These are phyloP conservation scores for Tillandsia fasciculata DNA, from an alignment of 176 grass and related monocot genomes.

Conservation along the genomic window DNA sequence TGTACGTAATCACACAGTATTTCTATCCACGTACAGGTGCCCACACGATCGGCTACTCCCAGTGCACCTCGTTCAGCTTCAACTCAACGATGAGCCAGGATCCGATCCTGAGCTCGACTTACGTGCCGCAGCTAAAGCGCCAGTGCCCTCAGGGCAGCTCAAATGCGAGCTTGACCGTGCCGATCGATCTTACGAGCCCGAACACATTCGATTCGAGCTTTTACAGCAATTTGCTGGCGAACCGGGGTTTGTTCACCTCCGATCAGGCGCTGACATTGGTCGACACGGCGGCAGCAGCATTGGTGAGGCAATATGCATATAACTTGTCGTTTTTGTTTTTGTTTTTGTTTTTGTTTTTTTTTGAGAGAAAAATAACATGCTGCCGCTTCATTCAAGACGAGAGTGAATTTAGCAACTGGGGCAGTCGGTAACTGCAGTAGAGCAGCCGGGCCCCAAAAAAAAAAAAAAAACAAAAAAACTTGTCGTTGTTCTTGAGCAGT, in stretches of 20 bases:
- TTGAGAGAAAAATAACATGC: no score
- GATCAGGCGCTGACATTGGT: slow-evolving; percentile 40
- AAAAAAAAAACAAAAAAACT: no score
- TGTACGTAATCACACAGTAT: not conserved
- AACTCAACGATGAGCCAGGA: slow-evolving; percentile 28
- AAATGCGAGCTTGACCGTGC: slow-evolving; percentile 13
- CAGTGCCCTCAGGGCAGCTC: slow-evolving; percentile 23
- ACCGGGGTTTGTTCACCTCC: slow-evolving; percentile 46
- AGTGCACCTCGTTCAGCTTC: slow-evolving; percentile 47
- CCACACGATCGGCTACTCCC: slow-evolving; percentile 43
- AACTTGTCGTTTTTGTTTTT: slow-evolving; percentile 23
- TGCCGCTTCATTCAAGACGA: no score
- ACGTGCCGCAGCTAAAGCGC: slow-evolving; percentile 20
- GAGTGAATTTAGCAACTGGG: no score
- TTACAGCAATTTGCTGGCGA: slow-evolving; percentile 26
- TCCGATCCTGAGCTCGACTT: slow-evolving; percentile 23
- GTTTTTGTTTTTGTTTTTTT: no score
- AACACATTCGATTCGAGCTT: slow-evolving; percentile 31
- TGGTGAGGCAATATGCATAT: slow-evolving; percentile 37
- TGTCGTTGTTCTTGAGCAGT: slow-evolving; percentile 25
- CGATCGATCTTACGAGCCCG: slow-evolving; percentile 40
- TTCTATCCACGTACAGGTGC: slow-evolving; percentile 19
- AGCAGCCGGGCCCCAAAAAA: no score
- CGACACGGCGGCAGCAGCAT: slow-evolving; percentile 28
- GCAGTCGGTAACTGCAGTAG: no score